These are phyloP conservation scores for Pleomassaria siparia DNA, from an alignment of 2,329 filamentous ascomycete species.

Conservation along the genomic window DNA sequence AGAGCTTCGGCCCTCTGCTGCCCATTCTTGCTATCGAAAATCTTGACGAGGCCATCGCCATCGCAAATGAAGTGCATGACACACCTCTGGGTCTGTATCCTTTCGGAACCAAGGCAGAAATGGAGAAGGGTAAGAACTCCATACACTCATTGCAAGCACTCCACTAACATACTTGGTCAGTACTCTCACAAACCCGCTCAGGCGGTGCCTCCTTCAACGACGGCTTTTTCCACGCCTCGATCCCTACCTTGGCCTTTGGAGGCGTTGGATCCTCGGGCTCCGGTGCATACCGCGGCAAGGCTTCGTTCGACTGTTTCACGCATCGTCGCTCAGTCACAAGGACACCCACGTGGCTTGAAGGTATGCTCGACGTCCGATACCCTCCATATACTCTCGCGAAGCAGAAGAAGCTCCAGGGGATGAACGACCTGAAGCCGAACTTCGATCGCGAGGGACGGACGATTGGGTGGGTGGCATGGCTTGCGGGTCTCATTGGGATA, in stretches of 20 bases:
- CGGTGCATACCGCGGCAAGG: constrained; percentile 75
- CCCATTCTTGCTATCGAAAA: constrained; percentile 75
- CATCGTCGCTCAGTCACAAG: constrained; percentile 63
- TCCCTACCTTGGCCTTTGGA: constrained; percentile 76
- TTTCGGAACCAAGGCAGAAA: constrained; percentile 81
- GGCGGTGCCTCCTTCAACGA: constrained; percentile 56
- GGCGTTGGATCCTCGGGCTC: constrained; percentile 78
- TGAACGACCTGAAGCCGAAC: constrained; percentile 57
- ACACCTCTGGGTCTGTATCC: constrained; percentile 84
- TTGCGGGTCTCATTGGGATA: constrained; percentile 30
- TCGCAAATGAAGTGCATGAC: constrained; percentile 77
- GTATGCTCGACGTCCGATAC: constrained; percentile 66
- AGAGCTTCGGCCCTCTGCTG: constrained; percentile 93
- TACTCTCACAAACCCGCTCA: constrained; percentile 52
- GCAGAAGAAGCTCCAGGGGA: constrained; percentile 52
- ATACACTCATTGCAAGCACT: no score
- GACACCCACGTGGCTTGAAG: constrained; percentile 69
- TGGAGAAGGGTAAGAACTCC: constrained; percentile 62
- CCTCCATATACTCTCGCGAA: constrained; percentile 61
- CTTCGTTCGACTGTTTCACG: constrained; percentile 70
- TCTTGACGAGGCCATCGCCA: constrained; percentile 81
- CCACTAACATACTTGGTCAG: constrained; percentile 14
- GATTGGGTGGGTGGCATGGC: constrained; percentile 37
- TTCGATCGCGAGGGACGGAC: constrained; percentile 60
- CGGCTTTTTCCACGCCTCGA: constrained; percentile 68